Conservation (phyloP, 805 yeast species). For the Debaryomyces castellii region DNA sequence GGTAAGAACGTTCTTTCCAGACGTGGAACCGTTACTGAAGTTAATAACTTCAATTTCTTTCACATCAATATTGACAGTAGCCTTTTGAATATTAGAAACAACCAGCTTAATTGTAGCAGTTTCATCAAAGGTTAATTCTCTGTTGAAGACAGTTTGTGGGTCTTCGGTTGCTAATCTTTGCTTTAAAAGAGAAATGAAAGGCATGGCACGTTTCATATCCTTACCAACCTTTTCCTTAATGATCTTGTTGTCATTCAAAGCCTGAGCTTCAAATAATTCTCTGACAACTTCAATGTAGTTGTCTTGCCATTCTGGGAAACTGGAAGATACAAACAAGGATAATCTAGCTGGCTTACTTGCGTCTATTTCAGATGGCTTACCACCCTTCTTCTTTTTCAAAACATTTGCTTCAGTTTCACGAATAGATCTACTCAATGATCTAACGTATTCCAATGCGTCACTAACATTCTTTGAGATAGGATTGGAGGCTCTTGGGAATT, state of each 20-base stretch:
- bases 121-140: conserved; percentile 85
- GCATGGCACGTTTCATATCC: conserved; percentile 98
- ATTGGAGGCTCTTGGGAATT: conserved; percentile 75
- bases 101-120: conserved; percentile 59
- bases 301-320: conserved; percentile 76
- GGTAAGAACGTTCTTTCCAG: conserved; percentile 65
- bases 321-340: conserved; percentile 68
- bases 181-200: conserved; percentile 84
- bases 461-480: conserved; percentile 61
- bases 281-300: conserved; percentile 66
- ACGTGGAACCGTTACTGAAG: conserved; percentile 59
- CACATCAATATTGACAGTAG: conserved; percentile 58
- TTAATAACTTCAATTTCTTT: conserved; percentile 58
- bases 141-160: conserved; percentile 80
- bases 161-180: conserved; percentile 71
- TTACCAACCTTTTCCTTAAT: conserved; percentile 69
- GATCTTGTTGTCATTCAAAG: conserved; percentile 62
- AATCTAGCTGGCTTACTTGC: conserved; percentile 68
- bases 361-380: conserved; percentile 74
- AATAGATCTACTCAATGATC: conserved; percentile 73
- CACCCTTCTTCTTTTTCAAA: conserved; percentile 75
- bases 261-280: conserved; percentile 63
- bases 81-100: conserved; percentile 54
- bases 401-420: conserved; percentile 92
- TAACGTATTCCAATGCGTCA: conserved; percentile 77